A percentile compares a stretch with the other conserved stretches of the same genome.
Conservation (phyloP, 176 grass and related monocot species). For the Rhynchospora breviuscula region DNA sequence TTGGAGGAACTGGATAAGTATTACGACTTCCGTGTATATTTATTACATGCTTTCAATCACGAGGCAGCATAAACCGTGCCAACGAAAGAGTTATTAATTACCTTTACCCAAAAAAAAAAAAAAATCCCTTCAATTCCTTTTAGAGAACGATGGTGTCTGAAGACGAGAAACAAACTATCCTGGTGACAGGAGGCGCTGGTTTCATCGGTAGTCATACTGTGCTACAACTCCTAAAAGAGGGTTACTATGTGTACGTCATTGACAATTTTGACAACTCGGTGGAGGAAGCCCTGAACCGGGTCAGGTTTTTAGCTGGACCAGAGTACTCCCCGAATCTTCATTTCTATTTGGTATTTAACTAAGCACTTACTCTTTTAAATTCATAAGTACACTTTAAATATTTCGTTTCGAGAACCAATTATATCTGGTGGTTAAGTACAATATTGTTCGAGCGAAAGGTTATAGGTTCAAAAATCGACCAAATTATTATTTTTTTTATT, state of each 20-base stretch:
- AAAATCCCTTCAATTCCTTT: too few relatives aligned
- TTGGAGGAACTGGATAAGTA: background rate
- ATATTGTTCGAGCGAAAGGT: too few relatives aligned
- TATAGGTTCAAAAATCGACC: too few relatives aligned
- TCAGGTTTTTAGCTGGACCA: constrained; percentile 55
- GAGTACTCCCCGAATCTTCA: constrained; percentile 47
- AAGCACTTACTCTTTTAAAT: background rate
- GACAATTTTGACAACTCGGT: constrained; percentile 94
- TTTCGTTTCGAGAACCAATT: too few relatives aligned
- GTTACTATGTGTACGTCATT: constrained; percentile 53
- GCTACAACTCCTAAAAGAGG: constrained; percentile 64
- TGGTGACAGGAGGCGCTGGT: constrained; percentile 79
- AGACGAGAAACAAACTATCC: background rate
- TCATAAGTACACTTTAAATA: background rate
- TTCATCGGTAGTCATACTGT: constrained; percentile 93
- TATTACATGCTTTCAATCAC: background rate
- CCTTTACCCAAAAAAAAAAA: too few relatives aligned
- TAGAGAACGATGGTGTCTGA: background rate
- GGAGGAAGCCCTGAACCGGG: constrained; percentile 64
- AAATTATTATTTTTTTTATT: too few relatives aligned
- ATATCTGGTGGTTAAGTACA: too few relatives aligned
- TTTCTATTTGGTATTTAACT: constrained; percentile 43
- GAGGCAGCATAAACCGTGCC: background rate
- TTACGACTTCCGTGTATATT: background rate
- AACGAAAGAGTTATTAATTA: background rate